Evolutionary conservation across 139 green algal genomes (phyloP).

Genomic region (Nannochloris sp.): DNA sequence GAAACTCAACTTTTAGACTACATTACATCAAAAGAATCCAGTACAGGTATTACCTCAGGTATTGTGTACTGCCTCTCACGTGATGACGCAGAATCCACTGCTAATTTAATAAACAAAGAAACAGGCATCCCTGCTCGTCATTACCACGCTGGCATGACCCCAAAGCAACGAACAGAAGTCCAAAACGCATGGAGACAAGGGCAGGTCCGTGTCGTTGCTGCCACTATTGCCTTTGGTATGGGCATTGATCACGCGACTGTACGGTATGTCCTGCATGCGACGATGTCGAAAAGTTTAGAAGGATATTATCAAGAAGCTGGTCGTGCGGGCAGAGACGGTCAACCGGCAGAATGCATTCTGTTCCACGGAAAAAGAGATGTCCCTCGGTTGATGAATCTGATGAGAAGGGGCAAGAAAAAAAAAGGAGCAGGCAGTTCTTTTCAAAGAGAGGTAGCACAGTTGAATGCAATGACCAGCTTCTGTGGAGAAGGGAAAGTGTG

Average conservation of each 20-base stretch:
- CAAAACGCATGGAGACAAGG: constrained; percentile 63
- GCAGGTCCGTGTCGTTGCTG: constrained; percentile 1
- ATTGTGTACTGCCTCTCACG: constrained; percentile 89
- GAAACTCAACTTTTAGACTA: constrained; percentile 31
- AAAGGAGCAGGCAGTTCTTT: constrained; percentile 32
- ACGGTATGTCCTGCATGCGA: constrained; percentile 72
- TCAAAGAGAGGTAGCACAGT: constrained; percentile 28
- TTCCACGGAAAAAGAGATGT: constrained; percentile 35
- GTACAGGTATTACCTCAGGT: constrained; percentile 44
- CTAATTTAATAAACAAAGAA: constrained; percentile 15
- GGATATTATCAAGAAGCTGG: constrained; percentile 66
- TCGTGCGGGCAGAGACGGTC: constrained; percentile 60
- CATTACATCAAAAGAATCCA: constrained; percentile 18
- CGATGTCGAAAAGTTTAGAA: constrained; percentile 44
- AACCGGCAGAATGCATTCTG: constrained; percentile 46
- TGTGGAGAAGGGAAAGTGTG: constrained; percentile 30
- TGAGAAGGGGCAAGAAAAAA: constrained; percentile 11
- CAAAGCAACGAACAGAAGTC: constrained; percentile 60
- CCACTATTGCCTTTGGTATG: constrained; percentile 49
- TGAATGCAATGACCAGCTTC: constrained; percentile 37
- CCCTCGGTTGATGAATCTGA: constrained; percentile 26
- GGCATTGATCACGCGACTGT: constrained; percentile 78
- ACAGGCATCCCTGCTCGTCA: constrained; percentile 39
- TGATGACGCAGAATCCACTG: constrained; percentile 41
- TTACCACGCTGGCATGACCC: constrained; percentile 88